Percentiles rank a stretch among this genome's conserved stretches.
phyloP scores from a whole-genome alignment of 495 filamentous ascomycete species.

The Lophium mytilinum region DNA sequence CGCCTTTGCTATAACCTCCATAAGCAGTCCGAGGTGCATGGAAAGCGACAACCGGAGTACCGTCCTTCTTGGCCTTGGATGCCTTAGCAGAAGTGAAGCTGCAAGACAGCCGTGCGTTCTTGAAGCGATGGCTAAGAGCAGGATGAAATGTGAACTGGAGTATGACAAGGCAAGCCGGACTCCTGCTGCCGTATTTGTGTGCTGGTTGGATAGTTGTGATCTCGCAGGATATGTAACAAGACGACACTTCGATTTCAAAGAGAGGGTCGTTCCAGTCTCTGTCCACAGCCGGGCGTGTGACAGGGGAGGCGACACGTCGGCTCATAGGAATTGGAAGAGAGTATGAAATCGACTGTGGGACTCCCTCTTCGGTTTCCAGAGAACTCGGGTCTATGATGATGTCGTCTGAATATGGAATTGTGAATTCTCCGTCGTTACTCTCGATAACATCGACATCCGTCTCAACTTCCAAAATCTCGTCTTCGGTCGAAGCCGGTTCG shows the following conservation, averaged over 20 bases:
- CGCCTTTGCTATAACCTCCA: not conserved
- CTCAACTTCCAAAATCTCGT: not conserved
- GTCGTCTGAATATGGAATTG: not conserved
- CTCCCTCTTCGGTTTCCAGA: too few species aligned
- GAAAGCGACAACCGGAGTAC: not conserved
- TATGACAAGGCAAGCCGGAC: not conserved
- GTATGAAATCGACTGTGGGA: not conserved
- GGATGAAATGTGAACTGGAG: conserved; percentile 1
- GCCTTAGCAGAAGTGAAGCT: not conserved
- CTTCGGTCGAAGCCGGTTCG: not conserved
- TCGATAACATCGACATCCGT: too few species aligned
- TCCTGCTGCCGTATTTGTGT: not conserved
- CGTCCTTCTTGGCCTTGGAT: not conserved
- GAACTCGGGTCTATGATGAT: too few species aligned
- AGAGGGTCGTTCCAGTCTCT: not conserved
- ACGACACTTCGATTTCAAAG: not conserved
- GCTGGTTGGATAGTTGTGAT: not conserved
- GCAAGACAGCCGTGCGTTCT: not conserved
- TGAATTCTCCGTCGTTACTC: not conserved
- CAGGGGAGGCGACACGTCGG: not conserved
- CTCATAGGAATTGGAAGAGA: not conserved
- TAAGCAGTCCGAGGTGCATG: not conserved
- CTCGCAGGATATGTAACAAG: conserved; percentile 1
- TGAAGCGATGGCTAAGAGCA: not conserved
- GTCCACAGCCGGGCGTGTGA: not conserved